Base-by-base conservation (phyloP, 495 filamentous ascomycete genomes). In the Podospora appendiculata region DNA sequence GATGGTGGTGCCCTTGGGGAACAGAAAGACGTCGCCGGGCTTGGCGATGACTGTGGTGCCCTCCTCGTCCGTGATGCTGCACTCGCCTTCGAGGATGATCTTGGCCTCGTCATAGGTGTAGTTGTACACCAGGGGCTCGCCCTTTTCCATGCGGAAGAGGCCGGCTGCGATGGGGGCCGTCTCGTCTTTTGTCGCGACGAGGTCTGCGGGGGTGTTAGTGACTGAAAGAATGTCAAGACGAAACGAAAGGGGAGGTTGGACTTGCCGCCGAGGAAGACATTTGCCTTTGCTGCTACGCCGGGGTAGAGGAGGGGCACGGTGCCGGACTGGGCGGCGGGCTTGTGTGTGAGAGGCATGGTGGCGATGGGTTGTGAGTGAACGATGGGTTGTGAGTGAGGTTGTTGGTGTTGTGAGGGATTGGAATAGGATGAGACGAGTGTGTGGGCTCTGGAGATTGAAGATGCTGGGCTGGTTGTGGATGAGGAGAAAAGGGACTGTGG, bases 1-100 rank as follows among this genome's bases (percentile, higher is more conserved):
- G 61, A 90, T 87, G 59, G 78, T 87, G 7, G 77, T 70, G n/a
- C 86, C 87, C 72, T 86, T 87, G 55, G 84, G 84, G 62, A 89
- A 74, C 59, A 85, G 84, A 58, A 90, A 88, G 48, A 89, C 84
- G 71, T 90, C 87, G 3, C 87, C 87, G 32, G 79, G 77, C 34
- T 64, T 71, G 8, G 82, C 86, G 42, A 81, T 79, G 16, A 87
- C 85, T 54, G 79, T 84, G 58, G 85, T 79, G 25, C 84, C 86
- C 8, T 77, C 78, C 69, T 85, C 85, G 65, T 87, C 50, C 8
- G 74, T 73, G 57, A 91, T 88, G 56, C 86, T 79, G 57, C 86
- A 88, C 56, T 81, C 77, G 47, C 87, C 87, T 58, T 90, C 86
- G 7, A 91, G 69, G 55, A 90, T 86, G 55, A 90, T 87, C 72